Percentiles rank a stretch among this genome's conserved stretches.
Conservation (phyloP, 139 green algal genomes). For the Desmodesmus armatus region DNA sequence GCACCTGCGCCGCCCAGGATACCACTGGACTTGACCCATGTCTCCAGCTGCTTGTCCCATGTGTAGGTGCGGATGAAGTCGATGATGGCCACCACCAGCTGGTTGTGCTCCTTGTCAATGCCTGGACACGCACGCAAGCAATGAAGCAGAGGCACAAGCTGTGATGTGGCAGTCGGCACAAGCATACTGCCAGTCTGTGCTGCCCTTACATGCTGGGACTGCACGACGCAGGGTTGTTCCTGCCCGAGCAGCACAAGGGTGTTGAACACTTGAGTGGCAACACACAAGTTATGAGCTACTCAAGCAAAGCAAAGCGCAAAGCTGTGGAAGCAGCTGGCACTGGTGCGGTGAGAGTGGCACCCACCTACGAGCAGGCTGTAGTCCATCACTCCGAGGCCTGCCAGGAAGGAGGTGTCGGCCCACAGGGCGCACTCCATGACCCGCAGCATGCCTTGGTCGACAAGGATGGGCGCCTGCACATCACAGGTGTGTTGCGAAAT, state of each 20-base stretch:
- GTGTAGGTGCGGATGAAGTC: constrained; percentile 96
- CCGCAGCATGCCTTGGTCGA: constrained; percentile 29
- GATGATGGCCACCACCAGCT: constrained; percentile 94
- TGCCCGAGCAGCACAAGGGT: too few species aligned
- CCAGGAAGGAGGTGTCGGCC: constrained; percentile 91
- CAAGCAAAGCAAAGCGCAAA: neutral
- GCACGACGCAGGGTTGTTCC: too few species aligned
- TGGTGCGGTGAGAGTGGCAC: neutral
- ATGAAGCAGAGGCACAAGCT: too few species aligned
- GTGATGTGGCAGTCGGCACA: too few species aligned
- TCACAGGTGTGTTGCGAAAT: too few species aligned
- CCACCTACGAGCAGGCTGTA: constrained; percentile 95
- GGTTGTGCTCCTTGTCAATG: constrained; percentile 62
- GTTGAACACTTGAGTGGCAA: too few species aligned
- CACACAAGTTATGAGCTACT: neutral
- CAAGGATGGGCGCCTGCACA: constrained; percentile 43
- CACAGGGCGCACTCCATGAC: constrained; percentile 83
- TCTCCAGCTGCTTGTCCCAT: constrained; percentile 98
- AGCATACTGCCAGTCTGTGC: too few species aligned
- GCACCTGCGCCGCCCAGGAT: constrained; percentile 88
- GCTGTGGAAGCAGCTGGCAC: neutral
- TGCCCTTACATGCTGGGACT: too few species aligned
- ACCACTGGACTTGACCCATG: constrained; percentile 94
- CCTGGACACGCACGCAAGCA: neutral
- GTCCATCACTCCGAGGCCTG: constrained; percentile 94